Evolutionary conservation across 2,329 filamentous ascomycete species (phyloP), one percentile per base, ranked within the genome.

Genomic region (Fusarium sp.): DNA sequence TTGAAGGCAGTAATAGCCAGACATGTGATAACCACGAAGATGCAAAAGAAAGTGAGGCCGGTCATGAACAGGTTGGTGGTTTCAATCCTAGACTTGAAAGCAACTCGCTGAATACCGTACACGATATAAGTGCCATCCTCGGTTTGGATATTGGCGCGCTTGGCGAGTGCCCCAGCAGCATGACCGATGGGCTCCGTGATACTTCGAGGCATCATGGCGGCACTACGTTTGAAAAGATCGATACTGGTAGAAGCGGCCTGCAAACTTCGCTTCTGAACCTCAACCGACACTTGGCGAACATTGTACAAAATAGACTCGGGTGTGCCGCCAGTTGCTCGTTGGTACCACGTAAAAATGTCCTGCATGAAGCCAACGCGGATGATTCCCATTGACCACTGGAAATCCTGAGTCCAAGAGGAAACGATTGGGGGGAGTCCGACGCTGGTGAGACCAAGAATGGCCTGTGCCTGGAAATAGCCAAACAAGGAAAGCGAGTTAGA

Each of bases 341-440:
- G 95, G 81, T 98, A 98, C 96, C 96, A 98, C 40, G 95, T 97
- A 70, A 94, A 94, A 79, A 97, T 93, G 53, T 87, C 87, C 85
- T 98, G 94, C 84, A 98, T 89, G 82, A 97, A 98, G n/a, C 86
- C 87, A 46, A 98, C 88, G 58, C 90, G 89, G 78, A 98, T 97
- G 78, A 98, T 95, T 77, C 96, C 96, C 94, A 98, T 96, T 79
- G 93, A 97, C 96, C 96, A 98, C 81, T 97, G 93, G 85, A 98
- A 98, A 84, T 98, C 96, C 84, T 98, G 95, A 4, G 95, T 97
- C 96, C 96, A 98, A 0, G 95, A 89, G 78, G 93, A 89, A 60
- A 97, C 96, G 69, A 97, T 93, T 1, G 96, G 96, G 15, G 96
- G 96, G 60, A 97, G 88, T 50, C 88, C 87, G 19, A 98, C 92